These are phyloP conservation scores for Ophiostoma piceae DNA, from an alignment of 2,329 filamentous ascomycete species.

Conservation along the genomic window DNA sequence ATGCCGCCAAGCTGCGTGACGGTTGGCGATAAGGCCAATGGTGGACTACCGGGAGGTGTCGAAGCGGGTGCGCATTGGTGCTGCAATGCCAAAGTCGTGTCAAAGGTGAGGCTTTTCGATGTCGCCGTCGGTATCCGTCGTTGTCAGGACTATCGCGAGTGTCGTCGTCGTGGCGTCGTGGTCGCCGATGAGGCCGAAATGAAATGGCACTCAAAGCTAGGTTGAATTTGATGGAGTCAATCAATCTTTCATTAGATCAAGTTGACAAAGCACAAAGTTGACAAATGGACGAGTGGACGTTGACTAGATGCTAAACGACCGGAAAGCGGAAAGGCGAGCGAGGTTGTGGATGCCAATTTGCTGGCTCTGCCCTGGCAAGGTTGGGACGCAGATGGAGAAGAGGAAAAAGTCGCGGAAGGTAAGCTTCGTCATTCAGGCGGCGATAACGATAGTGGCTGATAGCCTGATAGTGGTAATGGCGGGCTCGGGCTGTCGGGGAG, in stretches of 20 bases:
- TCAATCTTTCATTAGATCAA: background rate
- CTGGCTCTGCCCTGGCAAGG: background rate
- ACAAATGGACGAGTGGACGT: background rate
- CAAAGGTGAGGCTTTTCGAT: background rate
- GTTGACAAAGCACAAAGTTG: background rate
- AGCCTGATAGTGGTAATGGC: background rate
- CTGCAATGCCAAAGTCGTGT: background rate
- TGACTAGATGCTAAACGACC: background rate
- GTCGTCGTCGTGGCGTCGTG: background rate
- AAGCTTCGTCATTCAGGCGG: background rate
- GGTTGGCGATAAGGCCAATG: background rate
- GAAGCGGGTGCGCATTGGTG: slow-evolving; percentile 2
- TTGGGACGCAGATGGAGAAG: slow-evolving; percentile 7
- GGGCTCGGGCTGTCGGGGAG: background rate
- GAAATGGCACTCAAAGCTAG: background rate
- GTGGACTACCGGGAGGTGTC: slow-evolving; percentile 1
- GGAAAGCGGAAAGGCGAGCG: background rate
- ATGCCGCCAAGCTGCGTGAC: background rate
- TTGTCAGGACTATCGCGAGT: background rate
- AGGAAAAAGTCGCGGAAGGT: background rate
- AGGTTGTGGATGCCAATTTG: slow-evolving; percentile 9
- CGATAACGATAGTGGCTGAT: background rate
- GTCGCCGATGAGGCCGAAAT: background rate
- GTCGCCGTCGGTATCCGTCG: background rate
- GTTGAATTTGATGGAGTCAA: background rate